Evolutionary conservation across 164 flowering plant genomes (phyloP).

Genomic region (Umbellularia californica): DNA sequence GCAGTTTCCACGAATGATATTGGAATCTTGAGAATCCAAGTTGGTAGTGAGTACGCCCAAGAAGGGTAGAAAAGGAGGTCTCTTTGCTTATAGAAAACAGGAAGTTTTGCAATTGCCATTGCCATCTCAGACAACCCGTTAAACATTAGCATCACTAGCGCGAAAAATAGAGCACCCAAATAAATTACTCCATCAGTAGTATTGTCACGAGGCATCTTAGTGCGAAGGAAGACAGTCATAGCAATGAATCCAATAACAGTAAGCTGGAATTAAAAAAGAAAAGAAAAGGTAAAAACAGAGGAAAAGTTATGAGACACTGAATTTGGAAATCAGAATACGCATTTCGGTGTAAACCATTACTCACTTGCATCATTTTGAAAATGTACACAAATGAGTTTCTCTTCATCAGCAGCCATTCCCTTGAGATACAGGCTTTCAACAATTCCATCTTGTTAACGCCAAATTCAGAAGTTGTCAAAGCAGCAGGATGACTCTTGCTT

Average conservation of each 20-base stretch:
- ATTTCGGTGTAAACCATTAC: conserved; percentile 1
- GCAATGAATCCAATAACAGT: conserved; percentile 3
- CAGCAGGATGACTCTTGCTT: conserved; percentile 49
- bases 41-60: conserved; percentile 56
- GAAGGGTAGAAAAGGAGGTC: conserved; percentile 49
- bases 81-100: conserved; percentile 50
- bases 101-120: conserved; percentile 19
- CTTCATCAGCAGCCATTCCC: conserved; percentile 54
- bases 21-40: conserved; percentile 48
- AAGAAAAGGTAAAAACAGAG: neutral
- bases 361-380: conserved; percentile 44
- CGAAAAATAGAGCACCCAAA: conserved; percentile 16
- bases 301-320: neutral
- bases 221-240: conserved; percentile 14
- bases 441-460: conserved; percentile 41
- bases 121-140: conserved; percentile 15
- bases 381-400: conserved; percentile 50
- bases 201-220: conserved; percentile 10
- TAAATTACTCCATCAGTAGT: conserved; percentile 8
- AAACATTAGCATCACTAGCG: conserved; percentile 4
- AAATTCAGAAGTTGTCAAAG: conserved; percentile 41
- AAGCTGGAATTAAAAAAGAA: conserved; percentile 7
- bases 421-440: conserved; percentile 35
- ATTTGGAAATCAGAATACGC: neutral
- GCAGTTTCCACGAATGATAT: conserved; percentile 42